A percentile compares a stretch with the other conserved stretches of the same genome.
These are phyloP conservation scores for Petrea volubilis DNA, from an alignment of 257 asterid genomes.

Conservation along the genomic window DNA sequence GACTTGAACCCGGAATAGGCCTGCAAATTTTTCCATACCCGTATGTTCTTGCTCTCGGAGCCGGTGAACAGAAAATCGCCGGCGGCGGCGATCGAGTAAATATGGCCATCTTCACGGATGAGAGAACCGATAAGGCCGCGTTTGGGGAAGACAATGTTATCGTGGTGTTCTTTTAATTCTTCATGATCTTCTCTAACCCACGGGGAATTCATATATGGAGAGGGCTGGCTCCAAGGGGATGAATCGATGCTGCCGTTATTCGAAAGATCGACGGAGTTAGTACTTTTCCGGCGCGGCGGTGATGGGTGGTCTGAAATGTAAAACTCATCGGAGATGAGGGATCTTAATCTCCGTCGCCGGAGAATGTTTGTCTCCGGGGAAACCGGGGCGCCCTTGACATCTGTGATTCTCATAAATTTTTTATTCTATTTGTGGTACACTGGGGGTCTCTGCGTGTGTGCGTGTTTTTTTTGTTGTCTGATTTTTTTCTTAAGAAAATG, in stretches of 20 bases:
- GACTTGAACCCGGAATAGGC: constrained; percentile 66
- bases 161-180: too few species aligned
- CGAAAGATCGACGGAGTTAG: constrained; percentile 21
- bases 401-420: background rate
- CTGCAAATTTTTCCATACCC: constrained; percentile 60
- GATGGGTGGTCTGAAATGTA: background rate
- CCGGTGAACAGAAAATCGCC: constrained; percentile 64
- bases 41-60: constrained; percentile 59
- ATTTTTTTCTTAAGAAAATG: too few species aligned
- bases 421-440: too few species aligned
- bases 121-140: constrained; percentile 53
- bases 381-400: constrained; percentile 9
- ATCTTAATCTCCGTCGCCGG: constrained; percentile 47
- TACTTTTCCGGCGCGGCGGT: constrained; percentile 17
- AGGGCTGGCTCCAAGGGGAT: constrained; percentile 53
- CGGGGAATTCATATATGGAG: constrained; percentile 47
- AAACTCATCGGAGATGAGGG: constrained; percentile 43
- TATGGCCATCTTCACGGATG: constrained; percentile 59
- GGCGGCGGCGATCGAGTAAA: constrained; percentile 58
- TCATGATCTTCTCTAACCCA: constrained; percentile 28
- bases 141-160: background rate
- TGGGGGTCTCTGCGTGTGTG: too few species aligned
- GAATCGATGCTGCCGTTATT: constrained; percentile 11
- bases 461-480: too few species aligned
- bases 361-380: constrained; percentile 33